These are phyloP conservation scores for Novymonas esmeraldas DNA, from an alignment of 208 protist genomes.

Conservation along the genomic window DNA sequence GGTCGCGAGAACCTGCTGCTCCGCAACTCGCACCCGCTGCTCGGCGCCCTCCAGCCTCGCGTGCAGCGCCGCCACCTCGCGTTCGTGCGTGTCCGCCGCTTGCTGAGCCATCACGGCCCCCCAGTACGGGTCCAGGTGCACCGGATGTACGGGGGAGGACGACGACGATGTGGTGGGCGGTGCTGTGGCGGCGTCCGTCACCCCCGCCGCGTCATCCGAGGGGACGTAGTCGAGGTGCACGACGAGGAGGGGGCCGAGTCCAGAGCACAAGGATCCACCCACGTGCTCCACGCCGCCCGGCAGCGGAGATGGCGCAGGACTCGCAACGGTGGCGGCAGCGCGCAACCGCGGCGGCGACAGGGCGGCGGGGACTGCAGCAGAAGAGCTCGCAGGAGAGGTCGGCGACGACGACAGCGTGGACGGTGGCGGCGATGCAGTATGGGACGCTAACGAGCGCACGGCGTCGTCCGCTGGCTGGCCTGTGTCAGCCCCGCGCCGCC, in stretches of 20 bases:
- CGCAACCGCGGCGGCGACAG: background rate
- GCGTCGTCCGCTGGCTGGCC: too few species aligned
- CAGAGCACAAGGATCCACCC: too few species aligned
- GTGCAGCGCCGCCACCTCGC: slow-evolving; percentile 39
- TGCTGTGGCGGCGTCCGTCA: background rate
- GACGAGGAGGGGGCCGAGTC: too few species aligned
- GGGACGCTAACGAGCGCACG: slow-evolving; percentile 1
- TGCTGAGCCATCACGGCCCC: slow-evolving; percentile 10
- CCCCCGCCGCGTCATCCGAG: background rate
- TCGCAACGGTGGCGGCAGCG: background rate
- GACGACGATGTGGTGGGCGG: background rate
- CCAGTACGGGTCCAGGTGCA: slow-evolving; percentile 3
- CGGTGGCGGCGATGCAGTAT: background rate
- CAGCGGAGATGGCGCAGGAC: background rate
- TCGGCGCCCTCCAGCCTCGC: slow-evolving; percentile 31
- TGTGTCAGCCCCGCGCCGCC: too few species aligned
- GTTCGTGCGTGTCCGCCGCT: slow-evolving; percentile 34
- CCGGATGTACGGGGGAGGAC: background rate
- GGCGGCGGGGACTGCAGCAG: background rate
- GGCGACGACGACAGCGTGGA: background rate
- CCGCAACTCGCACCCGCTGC: slow-evolving; percentile 20
- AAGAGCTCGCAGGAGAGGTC: background rate
- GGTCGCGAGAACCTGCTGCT: slow-evolving; percentile 25
- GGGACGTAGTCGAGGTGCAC: background rate
- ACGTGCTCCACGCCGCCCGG: too few species aligned